These are phyloP conservation scores for Telopea speciosissima DNA, from an alignment of 177 flowering plant genomes.

Conservation along the genomic window DNA sequence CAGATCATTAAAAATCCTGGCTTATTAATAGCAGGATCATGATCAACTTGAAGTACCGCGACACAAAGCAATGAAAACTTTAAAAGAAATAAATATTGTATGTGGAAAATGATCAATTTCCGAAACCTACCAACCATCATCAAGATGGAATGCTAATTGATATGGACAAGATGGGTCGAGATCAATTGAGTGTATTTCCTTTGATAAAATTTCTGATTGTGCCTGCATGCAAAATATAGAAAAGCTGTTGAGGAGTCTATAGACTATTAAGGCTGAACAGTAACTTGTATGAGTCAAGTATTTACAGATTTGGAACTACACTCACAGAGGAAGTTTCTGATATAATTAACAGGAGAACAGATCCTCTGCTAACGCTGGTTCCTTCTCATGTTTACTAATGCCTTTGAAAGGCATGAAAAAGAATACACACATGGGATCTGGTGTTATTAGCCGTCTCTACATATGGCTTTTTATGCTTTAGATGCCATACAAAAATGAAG, in stretches of 20 bases:
- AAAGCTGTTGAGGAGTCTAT: neutral
- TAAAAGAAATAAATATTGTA: neutral
- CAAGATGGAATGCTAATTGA: slow-evolving; percentile 91
- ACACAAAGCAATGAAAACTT: neutral
- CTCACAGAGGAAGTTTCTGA: neutral
- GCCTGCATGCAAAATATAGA: slow-evolving; percentile 51
- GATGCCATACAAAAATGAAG: too few relatives aligned
- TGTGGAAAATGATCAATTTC: neutral
- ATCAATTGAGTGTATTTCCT: slow-evolving; percentile 74
- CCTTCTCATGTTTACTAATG: too few relatives aligned
- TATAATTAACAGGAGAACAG: too few relatives aligned
- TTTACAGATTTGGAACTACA: neutral
- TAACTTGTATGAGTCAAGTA: neutral
- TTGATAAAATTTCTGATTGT: slow-evolving; percentile 59
- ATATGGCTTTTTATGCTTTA: too few relatives aligned
- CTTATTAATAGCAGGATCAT: neutral
- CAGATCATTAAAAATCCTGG: neutral
- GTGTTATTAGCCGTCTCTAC: too few relatives aligned
- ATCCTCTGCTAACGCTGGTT: too few relatives aligned
- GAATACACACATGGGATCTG: too few relatives aligned
- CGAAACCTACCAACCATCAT: slow-evolving; percentile 82
- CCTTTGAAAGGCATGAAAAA: too few relatives aligned
- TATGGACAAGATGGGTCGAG: slow-evolving; percentile 72
- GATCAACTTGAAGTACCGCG: neutral
- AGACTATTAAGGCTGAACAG: neutral